Conservation (phyloP, 768 basidiomycete genomes). For the Lactarius deliciosus region DNA sequence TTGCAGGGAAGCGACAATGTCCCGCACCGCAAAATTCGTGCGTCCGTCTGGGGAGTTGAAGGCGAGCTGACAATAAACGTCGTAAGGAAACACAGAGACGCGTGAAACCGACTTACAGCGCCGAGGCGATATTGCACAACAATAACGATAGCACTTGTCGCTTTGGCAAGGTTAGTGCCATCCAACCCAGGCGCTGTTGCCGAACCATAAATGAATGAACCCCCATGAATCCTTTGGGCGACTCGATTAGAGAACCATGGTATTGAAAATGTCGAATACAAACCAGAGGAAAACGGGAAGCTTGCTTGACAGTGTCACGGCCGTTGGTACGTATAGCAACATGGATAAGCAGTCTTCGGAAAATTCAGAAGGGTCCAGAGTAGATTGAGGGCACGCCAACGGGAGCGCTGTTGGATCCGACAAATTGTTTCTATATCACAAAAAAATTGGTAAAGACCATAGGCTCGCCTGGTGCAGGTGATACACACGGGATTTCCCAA, state of each 20-base stretch:
- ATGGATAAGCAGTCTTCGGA: conserved; percentile 83
- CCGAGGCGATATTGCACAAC: conserved; percentile 86
- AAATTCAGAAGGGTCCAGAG: conserved; percentile 47
- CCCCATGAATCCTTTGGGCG: conserved; percentile 74
- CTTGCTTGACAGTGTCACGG: conserved; percentile 36
- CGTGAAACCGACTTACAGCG: conserved; percentile 46
- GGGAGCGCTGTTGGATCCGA: conserved; percentile 58
- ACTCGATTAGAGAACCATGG: not conserved
- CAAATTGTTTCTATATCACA: conserved; percentile 45
- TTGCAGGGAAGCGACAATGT: conserved; percentile 61
- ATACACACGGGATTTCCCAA: conserved; percentile 65
- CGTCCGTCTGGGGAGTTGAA: conserved; percentile 69
- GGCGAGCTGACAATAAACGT: conserved; percentile 53
- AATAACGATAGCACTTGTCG: conserved; percentile 73
- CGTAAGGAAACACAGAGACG: not conserved
- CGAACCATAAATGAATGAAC: conserved; percentile 72
- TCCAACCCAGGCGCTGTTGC: conserved; percentile 72
- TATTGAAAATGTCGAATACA: conserved; percentile 28
- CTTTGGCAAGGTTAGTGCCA: conserved; percentile 69
- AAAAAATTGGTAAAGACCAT: not conserved
- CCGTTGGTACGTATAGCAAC: conserved; percentile 65
- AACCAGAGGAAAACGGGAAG: conserved; percentile 63
- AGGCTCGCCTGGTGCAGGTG: conserved; percentile 1
- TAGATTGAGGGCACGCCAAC: conserved; percentile 68
- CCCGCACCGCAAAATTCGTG: conserved; percentile 71